Evolutionary conservation across 768 basidiomycete genomes (phyloP).

Genomic region (Termitomyces sp.): DNA sequence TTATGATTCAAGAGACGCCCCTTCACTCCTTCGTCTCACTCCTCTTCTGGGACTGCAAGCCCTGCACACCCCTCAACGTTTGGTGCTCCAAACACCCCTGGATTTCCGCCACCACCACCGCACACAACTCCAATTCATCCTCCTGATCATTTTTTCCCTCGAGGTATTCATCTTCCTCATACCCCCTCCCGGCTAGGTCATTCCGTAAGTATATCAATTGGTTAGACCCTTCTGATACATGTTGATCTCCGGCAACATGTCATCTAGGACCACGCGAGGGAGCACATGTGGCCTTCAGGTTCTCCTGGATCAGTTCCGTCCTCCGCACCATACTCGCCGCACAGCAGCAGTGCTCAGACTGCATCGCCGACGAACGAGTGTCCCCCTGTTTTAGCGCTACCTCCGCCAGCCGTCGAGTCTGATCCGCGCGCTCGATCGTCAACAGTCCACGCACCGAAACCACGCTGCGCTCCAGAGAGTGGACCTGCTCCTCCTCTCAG

Average conservation of each 20-base stretch:
- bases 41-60: constrained; percentile 49
- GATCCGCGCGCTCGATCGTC: background rate
- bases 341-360: constrained; percentile 2
- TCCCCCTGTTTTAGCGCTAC: constrained; percentile 10
- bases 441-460: constrained; percentile 14
- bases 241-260: constrained; percentile 1
- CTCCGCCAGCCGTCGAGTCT: constrained; percentile 10
- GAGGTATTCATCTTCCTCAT: constrained; percentile 18
- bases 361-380: constrained; percentile 10
- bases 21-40: constrained; percentile 36
- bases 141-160: constrained; percentile 23
- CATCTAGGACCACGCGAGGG: constrained; percentile 11
- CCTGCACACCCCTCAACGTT: constrained; percentile 36
- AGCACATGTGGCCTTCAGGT: constrained; percentile 8
- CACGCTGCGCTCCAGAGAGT: constrained; percentile 13
- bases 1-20: constrained; percentile 46
- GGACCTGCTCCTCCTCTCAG: constrained; percentile 6
- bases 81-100: constrained; percentile 19
- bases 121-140: constrained; percentile 20
- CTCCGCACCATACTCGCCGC: constrained; percentile 10
- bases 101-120: constrained; percentile 22
- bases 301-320: constrained; percentile 10
- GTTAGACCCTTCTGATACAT: background rate
- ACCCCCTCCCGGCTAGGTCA: constrained; percentile 19
- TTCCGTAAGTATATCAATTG: constrained; percentile 11